Evolutionary conservation across 768 basidiomycete species (phyloP).

Genomic region (Mycena leptocephala): DNA sequence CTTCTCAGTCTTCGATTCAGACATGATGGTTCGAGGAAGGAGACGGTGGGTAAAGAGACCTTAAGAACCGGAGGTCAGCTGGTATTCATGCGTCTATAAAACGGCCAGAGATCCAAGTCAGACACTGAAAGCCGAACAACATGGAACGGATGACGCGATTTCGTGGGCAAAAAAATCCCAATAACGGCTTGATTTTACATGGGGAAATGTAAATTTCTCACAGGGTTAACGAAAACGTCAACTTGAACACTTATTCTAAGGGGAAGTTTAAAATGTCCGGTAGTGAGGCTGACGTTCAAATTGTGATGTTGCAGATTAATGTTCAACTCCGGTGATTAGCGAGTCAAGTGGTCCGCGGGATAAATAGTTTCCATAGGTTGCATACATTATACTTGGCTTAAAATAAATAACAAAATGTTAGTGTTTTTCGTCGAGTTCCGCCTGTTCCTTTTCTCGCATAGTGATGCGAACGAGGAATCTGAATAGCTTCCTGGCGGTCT

Average conservation of each 20-base stretch:
- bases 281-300: neutral
- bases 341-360: too few species aligned
- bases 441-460: neutral
- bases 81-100: neutral
- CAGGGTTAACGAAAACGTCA: too few species aligned
- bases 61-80: constrained; percentile 15
- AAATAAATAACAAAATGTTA: constrained; percentile 1
- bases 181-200: neutral
- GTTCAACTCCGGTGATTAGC: too few species aligned
- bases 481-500: constrained; percentile 5
- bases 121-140: neutral
- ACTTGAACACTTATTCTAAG: too few species aligned
- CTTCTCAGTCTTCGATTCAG: constrained; percentile 23
- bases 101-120: neutral
- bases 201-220: neutral
- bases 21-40: constrained; percentile 31
- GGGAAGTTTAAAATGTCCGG: too few species aligned
- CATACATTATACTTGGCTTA: neutral
- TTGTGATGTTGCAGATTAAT: neutral
- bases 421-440: constrained; percentile 17
- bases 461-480: neutral
- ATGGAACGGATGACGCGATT: constrained; percentile 5
- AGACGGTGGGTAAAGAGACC: neutral
- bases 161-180: neutral
- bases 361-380: neutral